phyloP scores from a whole-genome alignment of 768 basidiomycete genomes.

The Suillus brevipes region DNA sequence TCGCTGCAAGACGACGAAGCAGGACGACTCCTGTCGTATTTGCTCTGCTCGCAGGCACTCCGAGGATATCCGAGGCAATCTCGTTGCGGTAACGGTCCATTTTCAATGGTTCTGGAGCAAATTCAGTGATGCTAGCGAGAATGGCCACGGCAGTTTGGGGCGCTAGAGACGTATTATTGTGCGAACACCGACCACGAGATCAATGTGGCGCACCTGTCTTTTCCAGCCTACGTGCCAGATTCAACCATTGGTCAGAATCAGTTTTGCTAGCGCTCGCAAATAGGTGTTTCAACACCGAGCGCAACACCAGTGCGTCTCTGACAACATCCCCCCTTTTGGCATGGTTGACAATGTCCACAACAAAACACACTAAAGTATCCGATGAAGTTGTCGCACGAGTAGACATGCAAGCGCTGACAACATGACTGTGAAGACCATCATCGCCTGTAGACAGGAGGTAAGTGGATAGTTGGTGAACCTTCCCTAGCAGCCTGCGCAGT shows the following conservation, averaged over 20 bases:
- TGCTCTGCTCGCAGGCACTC: constrained; percentile 61
- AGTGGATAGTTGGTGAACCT: constrained; percentile 53
- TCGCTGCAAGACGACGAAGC: constrained; percentile 67
- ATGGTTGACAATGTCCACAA: constrained; percentile 32
- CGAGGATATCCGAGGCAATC: constrained; percentile 77
- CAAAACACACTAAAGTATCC: constrained; percentile 30
- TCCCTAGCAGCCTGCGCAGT: constrained; percentile 43
- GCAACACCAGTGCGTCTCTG: constrained; percentile 60
- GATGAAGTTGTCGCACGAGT: constrained; percentile 21
- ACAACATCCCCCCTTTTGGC: constrained; percentile 44
- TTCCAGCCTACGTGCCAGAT: constrained; percentile 64
- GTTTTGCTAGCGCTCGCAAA: constrained; percentile 56
- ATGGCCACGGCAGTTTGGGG: constrained; percentile 71
- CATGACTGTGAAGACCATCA: constrained; percentile 50
- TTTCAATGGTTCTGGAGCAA: constrained; percentile 66
- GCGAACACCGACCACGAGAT: constrained; percentile 2
- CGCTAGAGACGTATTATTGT: constrained; percentile 42
- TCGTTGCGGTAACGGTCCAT: constrained; percentile 87
- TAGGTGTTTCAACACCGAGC: constrained; percentile 57
- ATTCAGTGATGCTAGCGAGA: constrained; percentile 55
- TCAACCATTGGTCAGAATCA: constrained; percentile 80
- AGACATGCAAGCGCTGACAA: constrained; percentile 37
- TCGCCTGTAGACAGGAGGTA: constrained; percentile 57
- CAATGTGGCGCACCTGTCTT: constrained; percentile 49
- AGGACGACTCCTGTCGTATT: constrained; percentile 67